A percentile compares a stretch with the other conserved stretches of the same genome.
Conservation (phyloP, 225 moss, liverwort and hornwort species). For the Pleurozium schreberi region DNA sequence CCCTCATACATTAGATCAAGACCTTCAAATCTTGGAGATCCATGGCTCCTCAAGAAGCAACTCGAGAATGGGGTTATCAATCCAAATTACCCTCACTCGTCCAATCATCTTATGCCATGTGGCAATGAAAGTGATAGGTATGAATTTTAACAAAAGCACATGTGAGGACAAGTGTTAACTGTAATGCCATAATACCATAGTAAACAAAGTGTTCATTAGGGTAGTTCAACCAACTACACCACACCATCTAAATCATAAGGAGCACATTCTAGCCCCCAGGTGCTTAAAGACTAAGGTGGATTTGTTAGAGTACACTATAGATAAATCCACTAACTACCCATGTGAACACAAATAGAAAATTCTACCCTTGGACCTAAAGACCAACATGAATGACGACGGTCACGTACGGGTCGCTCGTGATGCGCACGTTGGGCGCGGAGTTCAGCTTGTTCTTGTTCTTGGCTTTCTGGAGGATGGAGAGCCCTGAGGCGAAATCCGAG, state of each 20-base stretch:
- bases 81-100: not conserved
- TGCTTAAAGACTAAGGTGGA: not conserved
- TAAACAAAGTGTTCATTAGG: not conserved
- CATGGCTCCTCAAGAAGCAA: not conserved
- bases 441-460: no score
- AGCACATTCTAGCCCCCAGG: not conserved
- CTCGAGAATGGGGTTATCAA: not conserved
- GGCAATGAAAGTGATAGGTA: not conserved
- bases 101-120: not conserved
- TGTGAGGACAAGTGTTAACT: not conserved
- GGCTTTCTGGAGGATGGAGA: constrained; percentile 46
- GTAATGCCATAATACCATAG: not conserved
- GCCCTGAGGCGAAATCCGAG: constrained; percentile 54
- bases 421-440: no score
- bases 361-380: not conserved
- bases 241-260: not conserved
- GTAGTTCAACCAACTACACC: not conserved
- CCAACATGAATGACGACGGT: not conserved
- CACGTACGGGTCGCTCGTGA: no score
- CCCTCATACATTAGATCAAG: not conserved
- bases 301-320: not conserved
- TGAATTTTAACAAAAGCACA: not conserved
- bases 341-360: not conserved
- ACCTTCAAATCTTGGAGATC: not conserved
- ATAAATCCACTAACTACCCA: not conserved